phyloP scores from a whole-genome alignment of 1,284 basidiomycete species.

The Naganishia liquefaciens region DNA sequence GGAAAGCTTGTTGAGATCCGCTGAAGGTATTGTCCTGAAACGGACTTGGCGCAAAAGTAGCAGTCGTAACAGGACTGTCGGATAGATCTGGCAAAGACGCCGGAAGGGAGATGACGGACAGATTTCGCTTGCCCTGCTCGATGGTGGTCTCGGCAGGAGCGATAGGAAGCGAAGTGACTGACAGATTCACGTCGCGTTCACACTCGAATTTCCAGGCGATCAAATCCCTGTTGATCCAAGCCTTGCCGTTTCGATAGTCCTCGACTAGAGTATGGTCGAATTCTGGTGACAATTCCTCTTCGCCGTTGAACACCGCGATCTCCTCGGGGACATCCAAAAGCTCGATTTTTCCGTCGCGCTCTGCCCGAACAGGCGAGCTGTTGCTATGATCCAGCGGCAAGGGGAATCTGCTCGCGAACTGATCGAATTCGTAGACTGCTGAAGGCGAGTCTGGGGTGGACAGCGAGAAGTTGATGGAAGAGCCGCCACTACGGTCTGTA shows the following conservation, averaged over 20 bases:
- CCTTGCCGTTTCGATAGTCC: background rate
- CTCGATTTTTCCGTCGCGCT: background rate
- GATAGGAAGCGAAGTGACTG: slow-evolving; percentile 4
- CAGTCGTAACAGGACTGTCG: slow-evolving; percentile 1
- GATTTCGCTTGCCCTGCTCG: slow-evolving; percentile 1
- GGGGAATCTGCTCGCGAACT: slow-evolving; percentile 12
- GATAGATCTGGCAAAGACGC: slow-evolving; percentile 1
- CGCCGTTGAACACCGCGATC: background rate
- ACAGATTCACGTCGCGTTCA: background rate
- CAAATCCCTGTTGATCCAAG: slow-evolving; percentile 11
- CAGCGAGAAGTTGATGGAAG: slow-evolving; percentile 18
- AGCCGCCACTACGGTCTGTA: background rate
- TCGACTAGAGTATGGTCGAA: background rate
- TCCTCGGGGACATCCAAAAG: slow-evolving; percentile 12
- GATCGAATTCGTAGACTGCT: slow-evolving; percentile 20
- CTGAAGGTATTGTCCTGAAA: background rate
- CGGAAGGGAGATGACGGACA: slow-evolving; percentile 13
- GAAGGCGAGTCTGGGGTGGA: slow-evolving; percentile 20
- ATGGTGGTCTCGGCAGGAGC: background rate
- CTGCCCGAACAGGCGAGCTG: background rate
- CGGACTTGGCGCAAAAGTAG: slow-evolving; percentile 1
- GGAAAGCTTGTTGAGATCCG: background rate
- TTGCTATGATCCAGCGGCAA: background rate
- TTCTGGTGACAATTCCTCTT: background rate
- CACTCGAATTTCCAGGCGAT: slow-evolving; percentile 13